phyloP scores from a whole-genome alignment of 2,329 filamentous ascomycete genomes.

The Fusarium sacchari region DNA sequence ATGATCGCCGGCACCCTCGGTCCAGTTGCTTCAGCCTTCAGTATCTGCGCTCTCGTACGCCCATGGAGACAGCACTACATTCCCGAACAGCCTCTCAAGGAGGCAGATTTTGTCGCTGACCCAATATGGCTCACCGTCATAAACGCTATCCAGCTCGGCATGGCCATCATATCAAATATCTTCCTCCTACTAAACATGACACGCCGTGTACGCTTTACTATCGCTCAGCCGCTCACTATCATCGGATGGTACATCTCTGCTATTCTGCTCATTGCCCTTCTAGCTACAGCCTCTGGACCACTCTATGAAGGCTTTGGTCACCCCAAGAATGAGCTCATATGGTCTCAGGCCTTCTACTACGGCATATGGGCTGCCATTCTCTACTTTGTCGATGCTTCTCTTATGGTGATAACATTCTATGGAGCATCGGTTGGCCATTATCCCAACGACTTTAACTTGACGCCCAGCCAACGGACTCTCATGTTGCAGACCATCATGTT shows the following conservation, averaged over 20 bases:
- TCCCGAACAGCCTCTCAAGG: conserved; percentile 57
- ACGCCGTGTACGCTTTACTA: conserved; percentile 77
- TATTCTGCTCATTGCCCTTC: conserved; percentile 73
- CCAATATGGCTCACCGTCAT: conserved; percentile 78
- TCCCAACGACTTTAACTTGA: conserved; percentile 79
- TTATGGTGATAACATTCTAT: conserved; percentile 82
- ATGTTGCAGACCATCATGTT: conserved; percentile 92
- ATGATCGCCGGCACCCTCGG: conserved; percentile 86
- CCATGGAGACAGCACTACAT: conserved; percentile 74
- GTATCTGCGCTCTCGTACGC: conserved; percentile 84
- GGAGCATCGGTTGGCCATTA: conserved; percentile 79
- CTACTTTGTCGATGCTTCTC: conserved; percentile 80
- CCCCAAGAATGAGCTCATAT: conserved; percentile 63
- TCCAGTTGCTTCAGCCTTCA: conserved; percentile 87
- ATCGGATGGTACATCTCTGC: conserved; percentile 77
- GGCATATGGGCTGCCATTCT: conserved; percentile 81
- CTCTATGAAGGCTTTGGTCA: conserved; percentile 51
- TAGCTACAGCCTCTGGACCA: conserved; percentile 71
- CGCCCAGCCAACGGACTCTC: conserved; percentile 82
- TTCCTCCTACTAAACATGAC: conserved; percentile 91
- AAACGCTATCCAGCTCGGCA: conserved; percentile 80
- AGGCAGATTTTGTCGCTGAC: conserved; percentile 68
- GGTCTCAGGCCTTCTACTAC: conserved; percentile 88
- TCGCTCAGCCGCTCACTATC: conserved; percentile 87
- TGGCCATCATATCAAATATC: conserved; percentile 81